Evolutionary conservation across 768 basidiomycete genomes (phyloP), one percentile per base, ranked within the genome.

Genomic region (Leccinum olivaceopallidum): DNA sequence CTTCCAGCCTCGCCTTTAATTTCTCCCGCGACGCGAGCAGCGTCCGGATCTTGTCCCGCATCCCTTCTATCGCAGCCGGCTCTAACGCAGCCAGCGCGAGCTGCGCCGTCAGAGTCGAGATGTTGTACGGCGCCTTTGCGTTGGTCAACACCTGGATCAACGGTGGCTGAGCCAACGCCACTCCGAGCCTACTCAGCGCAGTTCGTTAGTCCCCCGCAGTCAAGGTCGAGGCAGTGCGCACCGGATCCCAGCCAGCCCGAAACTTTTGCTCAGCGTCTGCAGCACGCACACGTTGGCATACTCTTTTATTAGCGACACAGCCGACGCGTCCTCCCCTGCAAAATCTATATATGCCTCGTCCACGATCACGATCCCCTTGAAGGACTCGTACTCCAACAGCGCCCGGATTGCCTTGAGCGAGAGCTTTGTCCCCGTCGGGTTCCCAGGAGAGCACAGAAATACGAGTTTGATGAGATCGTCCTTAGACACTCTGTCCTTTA

Each of bases 261-360:
- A 98, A 65, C 94, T 89, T 71, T 98, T 99, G 75, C 94, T 96
- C 39, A 98, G 77, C 2, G 97, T 98, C 71, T 99, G 97, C 81
- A 93, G 86, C n/a, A 99, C 94, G 68, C 90, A 89, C 13, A 99
- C 65, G 69, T 99, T 99, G 10, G 84, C 85, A 70, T 92, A 98
- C 53, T 92, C 84, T 59, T 85, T 80, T 56, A 97, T 80, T 26
- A 98, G 78, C 4, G 82, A 77, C 14, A 81, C 85, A 0, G 93
- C 91, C 48, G 87, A 90, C 30, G 80, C 75, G 18, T 78, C 80
- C 9, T 79, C 72, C 0, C 81, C 81, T 0, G 90, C 85, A 68
- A 98, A 99, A 73, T 99, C 97, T 71, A 98, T 90, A 76, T 99
- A 98, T 0, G 97, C 97, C 73, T 99, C 97, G 69, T 99, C 97